Evolutionary conservation across 129 eudicot genomes (phyloP), one percentile per base, ranked within the genome.

Genomic region (Artemisia tridentata): DNA sequence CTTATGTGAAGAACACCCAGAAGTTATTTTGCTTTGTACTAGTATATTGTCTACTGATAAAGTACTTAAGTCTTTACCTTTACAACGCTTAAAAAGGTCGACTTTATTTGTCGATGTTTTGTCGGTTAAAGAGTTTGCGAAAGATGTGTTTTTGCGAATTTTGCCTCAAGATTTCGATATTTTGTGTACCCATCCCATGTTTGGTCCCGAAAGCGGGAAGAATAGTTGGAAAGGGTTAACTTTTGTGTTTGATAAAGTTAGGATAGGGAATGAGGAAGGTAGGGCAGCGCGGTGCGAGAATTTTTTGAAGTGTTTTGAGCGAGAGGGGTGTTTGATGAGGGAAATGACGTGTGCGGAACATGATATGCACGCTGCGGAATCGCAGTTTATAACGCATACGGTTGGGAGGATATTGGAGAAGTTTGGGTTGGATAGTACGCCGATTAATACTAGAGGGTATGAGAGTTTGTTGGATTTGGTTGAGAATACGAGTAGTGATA

Each of bases 161-260:
- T 58, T 92, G 18, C 96, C 96, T 0, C 3, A 18, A 5, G 90
- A 92, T 63, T 92, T 92, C 17, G 98, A 89, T 48, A 84, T 92
- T 4, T 65, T 92, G 16, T 92, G 98, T 62, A 92, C 96, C 0
- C 98, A 92, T 50, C 98, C 98, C 0, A 92, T 92, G 98, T 92
- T 92, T 50, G 98, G 98, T 1, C 98, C 98, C 0, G 95, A 89
- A 52, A 89, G 96, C 29, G 98, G 98, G 12, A 92, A 92, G 27
- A 8, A 75, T 11, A 71, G 87, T 15, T 92, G 98, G 98, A 72
- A 78, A 25, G 87, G 52, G 7, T 73, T 92, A 7, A 81, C 92
- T 0, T 88, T 92, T 76, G 95, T 92, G 75, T 92, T 75, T 52
- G 98, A 92, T 43, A 86, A 80, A 68, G 98, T 92, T 74, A 66